A percentile compares a stretch with the other conserved stretches of the same genome.
These are phyloP conservation scores for Cercospora brassicicola DNA, from an alignment of 2,329 filamentous ascomycete genomes.

Conservation along the genomic window DNA sequence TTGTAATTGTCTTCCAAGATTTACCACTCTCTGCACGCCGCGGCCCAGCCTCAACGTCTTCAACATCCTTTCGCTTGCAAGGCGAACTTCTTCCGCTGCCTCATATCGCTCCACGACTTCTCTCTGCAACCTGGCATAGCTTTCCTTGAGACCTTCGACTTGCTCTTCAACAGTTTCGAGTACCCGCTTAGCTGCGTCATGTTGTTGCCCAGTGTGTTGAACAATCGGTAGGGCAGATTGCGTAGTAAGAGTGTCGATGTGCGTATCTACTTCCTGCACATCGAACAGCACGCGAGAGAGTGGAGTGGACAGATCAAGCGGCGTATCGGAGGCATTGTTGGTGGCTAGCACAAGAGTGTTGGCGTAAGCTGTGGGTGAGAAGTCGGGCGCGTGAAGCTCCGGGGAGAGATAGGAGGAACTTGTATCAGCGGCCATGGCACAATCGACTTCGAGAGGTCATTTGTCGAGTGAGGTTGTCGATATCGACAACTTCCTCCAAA, in stretches of 20 bases:
- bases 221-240: slow-evolving; percentile 80
- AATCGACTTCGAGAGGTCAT: not conserved
- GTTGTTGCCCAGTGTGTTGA: slow-evolving; percentile 72
- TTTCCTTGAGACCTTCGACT: slow-evolving; percentile 75
- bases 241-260: slow-evolving; percentile 86
- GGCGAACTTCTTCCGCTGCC: slow-evolving; percentile 76
- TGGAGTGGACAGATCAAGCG: slow-evolving; percentile 89
- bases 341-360: slow-evolving; percentile 85
- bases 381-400: slow-evolving; percentile 47
- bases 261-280: slow-evolving; percentile 92
- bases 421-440: slow-evolving; percentile 9
- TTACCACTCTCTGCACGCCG: slow-evolving; percentile 73
- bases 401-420: slow-evolving; percentile 19
- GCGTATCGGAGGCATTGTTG: slow-evolving; percentile 86
- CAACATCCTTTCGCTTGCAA: slow-evolving; percentile 76
- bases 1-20: slow-evolving; percentile 81
- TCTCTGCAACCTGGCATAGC: slow-evolving; percentile 79
- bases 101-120: slow-evolving; percentile 85
- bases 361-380: slow-evolving; percentile 79
- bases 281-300: slow-evolving; percentile 93
- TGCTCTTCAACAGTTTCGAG: slow-evolving; percentile 76
- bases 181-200: slow-evolving; percentile 69
- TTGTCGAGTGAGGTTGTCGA: not conserved
- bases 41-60: slow-evolving; percentile 75
- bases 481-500: not conserved